Base-by-base conservation (phyloP, 2,329 filamentous ascomycete genomes). In the Cadophora malorum region DNA sequence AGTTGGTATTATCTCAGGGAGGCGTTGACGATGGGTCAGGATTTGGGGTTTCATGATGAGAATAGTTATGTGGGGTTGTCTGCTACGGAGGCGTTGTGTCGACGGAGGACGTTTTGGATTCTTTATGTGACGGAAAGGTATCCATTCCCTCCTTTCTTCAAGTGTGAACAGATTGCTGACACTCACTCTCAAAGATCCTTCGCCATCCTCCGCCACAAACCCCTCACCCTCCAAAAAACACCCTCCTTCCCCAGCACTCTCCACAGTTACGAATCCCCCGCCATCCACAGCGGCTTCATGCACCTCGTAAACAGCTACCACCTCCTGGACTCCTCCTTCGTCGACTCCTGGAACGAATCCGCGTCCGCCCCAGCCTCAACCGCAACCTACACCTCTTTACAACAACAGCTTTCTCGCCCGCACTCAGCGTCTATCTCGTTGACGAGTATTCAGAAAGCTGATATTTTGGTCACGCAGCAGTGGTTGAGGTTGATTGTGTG, bases 401-500 rank as follows among this genome's bases (percentile, higher is more conserved):
- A 87, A 4, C 78, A 81, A 21, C 87, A 88, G 62, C 80, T 89
- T 8, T 84, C 86, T 33, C 68, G 68, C 6, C 69, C 75, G 4
- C 71, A 73, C 9, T 69, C 75, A 4, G 67, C 73, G 3, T 69
- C 74, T 25, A 31, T 76, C 21, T 70, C 75, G 9, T 61, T 77
- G 5, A 90, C 88, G 0, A 87, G 90, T 67, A 89, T 87, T 23
- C 90, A 92, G 73, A 90, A 88, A 64, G 88, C 90, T 7, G 88
- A 92, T 72, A 83, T 92, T 21, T 82, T 90, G 53, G 85, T 90
- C 64, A 91, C 88, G 1, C 90, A 92, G 75, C 88, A 91, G 74
- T 92, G 90, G 90, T 81, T 92, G 4, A 83, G 87, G 21, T 86
- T 88, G 0, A 90, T 91, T 79, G 86, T 91, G n/a, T 92, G 90